Evolutionary conservation across 163 green algal species (phyloP).

Genomic region (Chloromonas sp.): DNA sequence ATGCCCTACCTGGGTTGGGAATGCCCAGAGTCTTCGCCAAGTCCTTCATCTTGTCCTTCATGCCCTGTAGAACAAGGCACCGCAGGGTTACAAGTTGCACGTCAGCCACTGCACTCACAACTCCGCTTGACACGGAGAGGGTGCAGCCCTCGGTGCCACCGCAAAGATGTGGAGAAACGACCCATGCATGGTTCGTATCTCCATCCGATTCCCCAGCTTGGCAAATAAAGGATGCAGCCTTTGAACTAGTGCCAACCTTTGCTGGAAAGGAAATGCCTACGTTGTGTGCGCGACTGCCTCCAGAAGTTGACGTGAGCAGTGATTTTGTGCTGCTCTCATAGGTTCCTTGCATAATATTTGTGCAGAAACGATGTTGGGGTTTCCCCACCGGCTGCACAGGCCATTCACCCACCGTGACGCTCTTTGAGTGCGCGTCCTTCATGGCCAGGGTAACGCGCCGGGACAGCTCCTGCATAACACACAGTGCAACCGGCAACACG

Average conservation of each 20-base stretch:
- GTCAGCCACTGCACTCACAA: not conserved
- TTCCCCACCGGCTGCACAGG: not conserved
- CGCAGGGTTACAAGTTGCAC: not conserved
- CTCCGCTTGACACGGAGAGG: not conserved
- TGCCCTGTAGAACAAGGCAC: constrained; percentile 16
- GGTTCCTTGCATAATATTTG: too few relatives aligned
- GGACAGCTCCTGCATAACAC: constrained; percentile 35
- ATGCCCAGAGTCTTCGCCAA: constrained; percentile 51
- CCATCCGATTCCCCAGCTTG: too few relatives aligned
- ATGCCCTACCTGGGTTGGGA: constrained; percentile 11
- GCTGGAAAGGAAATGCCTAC: too few relatives aligned
- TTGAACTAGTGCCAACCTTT: too few relatives aligned
- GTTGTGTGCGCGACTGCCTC: too few relatives aligned
- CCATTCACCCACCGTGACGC: constrained; percentile 28
- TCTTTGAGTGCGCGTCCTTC: constrained; percentile 52
- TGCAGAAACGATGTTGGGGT: too few relatives aligned
- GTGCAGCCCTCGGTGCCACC: too few relatives aligned
- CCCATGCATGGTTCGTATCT: too few relatives aligned
- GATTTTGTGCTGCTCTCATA: too few relatives aligned
- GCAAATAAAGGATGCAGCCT: too few relatives aligned
- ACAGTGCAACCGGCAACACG: not conserved
- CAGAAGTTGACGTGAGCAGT: too few relatives aligned
- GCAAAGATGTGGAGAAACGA: too few relatives aligned
- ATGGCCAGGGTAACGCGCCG: constrained; percentile 42
- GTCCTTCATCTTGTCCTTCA: constrained; percentile 59